A percentile compares a stretch with the other conserved stretches of the same genome.
Evolutionary conservation across 768 basidiomycete species (phyloP).

Genomic region (Daedalea quercina): DNA sequence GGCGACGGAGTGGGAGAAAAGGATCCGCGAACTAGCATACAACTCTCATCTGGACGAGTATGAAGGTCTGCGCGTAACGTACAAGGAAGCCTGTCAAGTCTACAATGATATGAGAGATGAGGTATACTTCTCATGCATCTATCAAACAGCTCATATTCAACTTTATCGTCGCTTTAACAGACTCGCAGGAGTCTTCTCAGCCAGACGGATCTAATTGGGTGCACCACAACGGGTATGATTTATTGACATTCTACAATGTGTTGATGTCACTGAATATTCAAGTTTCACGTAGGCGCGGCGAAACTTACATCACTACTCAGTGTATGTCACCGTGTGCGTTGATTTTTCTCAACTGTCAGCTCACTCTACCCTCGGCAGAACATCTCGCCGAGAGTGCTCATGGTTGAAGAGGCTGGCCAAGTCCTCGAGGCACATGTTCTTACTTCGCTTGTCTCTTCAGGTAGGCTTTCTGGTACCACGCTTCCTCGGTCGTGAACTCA

Average conservation of each 20-base stretch:
- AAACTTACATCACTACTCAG: slow-evolving; percentile 53
- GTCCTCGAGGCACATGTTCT: slow-evolving; percentile 75
- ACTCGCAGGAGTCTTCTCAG: slow-evolving; percentile 46
- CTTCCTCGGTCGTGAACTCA: background rate
- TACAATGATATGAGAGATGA: slow-evolving; percentile 43
- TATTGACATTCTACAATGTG: background rate
- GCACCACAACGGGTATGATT: slow-evolving; percentile 62
- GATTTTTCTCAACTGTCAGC: background rate
- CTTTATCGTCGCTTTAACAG: slow-evolving; percentile 25
- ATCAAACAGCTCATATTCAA: background rate
- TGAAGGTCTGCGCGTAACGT: slow-evolving; percentile 29
- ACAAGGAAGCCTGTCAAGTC: slow-evolving; percentile 31
- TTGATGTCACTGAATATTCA: background rate
- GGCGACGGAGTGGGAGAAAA: slow-evolving; percentile 39
- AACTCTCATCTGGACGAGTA: slow-evolving; percentile 34
- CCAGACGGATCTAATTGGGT: slow-evolving; percentile 58
- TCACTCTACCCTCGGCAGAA: slow-evolving; percentile 31
- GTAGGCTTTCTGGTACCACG: background rate
- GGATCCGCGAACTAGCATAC: slow-evolving; percentile 29
- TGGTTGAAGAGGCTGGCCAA: slow-evolving; percentile 81
- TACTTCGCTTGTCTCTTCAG: slow-evolving; percentile 47
- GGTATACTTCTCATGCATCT: slow-evolving; percentile 28
- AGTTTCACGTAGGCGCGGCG: slow-evolving; percentile 48
- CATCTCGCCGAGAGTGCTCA: slow-evolving; percentile 49
- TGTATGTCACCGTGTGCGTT: slow-evolving; percentile 25